Base-by-base conservation (phyloP, 768 basidiomycete genomes). In the Boletus rubroflammeus region DNA sequence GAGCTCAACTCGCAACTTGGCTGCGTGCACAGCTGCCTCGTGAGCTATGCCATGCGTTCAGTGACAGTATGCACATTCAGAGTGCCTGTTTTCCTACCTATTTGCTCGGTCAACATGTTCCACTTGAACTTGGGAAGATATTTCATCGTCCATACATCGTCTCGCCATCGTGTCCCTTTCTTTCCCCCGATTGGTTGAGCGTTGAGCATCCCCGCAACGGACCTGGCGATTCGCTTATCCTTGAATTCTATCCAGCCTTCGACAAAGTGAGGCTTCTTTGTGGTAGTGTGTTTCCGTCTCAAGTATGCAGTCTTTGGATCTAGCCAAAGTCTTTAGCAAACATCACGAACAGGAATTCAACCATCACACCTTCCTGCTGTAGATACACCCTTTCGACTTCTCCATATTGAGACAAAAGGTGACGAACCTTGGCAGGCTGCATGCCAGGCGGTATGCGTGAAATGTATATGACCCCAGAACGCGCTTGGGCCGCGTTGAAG, bases 141-240 rank as follows among this genome's bases (percentile, higher is more conserved):
- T 68, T 96, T 96, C 93, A 98, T 96, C 53, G 97, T 98, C 97
- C 97, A 99, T 8, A 99, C 85, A 60, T 99, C 97, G 66, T 98
- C 96, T 67, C 92, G 78, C 91, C 93, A 98, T 54, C 92, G 78
- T 3, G 84, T 80, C 6, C 88, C 87, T 68, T 93, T 93, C 76
- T 93, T 95, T 2, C 93, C 93, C 28, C 96, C 97, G 55, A 99
- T 94, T 1, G 93, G 82, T 64, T 94, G 86, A 2, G 95, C 97
- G 67, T 99, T 99, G 59, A 99, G 76, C 92, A 98, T 93, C 52
- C 84, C 91, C 8, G 96, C 96, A 9, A 95, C 87, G 36, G 84
- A 85, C 19, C 94, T 82, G 0, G 94, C 97, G 41, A 98, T 77
- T 44, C 82, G 85, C 72, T 98, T 98, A 73, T 98, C 90, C 60